Evolutionary conservation across 2,329 filamentous ascomycete species (phyloP).

Genomic region (Elsinoe ampelina): DNA sequence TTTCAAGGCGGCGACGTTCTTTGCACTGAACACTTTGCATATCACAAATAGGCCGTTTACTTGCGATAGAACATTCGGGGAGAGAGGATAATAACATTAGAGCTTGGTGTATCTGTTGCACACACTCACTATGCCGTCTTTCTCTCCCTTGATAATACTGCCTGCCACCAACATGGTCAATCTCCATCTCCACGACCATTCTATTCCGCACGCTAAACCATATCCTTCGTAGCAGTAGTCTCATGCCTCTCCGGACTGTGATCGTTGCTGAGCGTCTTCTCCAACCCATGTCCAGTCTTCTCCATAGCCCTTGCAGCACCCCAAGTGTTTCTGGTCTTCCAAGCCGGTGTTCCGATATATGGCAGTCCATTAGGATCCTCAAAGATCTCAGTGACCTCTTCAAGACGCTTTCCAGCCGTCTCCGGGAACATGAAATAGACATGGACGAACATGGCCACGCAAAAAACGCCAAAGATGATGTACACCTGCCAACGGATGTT

Average conservation of each 20-base stretch:
- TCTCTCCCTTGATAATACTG: background rate
- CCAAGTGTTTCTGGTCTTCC: conserved; percentile 37
- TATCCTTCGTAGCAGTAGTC: conserved; percentile 24
- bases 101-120: background rate
- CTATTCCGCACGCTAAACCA: background rate
- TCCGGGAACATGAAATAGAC: conserved; percentile 59
- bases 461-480: conserved; percentile 67
- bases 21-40: background rate
- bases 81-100: background rate
- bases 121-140: background rate
- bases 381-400: conserved; percentile 70
- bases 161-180: background rate
- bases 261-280: conserved; percentile 19
- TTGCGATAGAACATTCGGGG: background rate
- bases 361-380: conserved; percentile 29
- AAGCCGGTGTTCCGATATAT: conserved; percentile 47
- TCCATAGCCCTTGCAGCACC: conserved; percentile 18
- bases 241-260: conserved; percentile 17
- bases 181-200: background rate
- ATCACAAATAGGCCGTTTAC: background rate
- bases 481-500: conserved; percentile 53
- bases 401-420: conserved; percentile 63
- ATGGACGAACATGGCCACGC: conserved; percentile 57
- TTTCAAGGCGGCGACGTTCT: too few relatives aligned
- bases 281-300: conserved; percentile 17